Conservation (phyloP, 1,284 basidiomycete species). For the Fistulina hepatica region DNA sequence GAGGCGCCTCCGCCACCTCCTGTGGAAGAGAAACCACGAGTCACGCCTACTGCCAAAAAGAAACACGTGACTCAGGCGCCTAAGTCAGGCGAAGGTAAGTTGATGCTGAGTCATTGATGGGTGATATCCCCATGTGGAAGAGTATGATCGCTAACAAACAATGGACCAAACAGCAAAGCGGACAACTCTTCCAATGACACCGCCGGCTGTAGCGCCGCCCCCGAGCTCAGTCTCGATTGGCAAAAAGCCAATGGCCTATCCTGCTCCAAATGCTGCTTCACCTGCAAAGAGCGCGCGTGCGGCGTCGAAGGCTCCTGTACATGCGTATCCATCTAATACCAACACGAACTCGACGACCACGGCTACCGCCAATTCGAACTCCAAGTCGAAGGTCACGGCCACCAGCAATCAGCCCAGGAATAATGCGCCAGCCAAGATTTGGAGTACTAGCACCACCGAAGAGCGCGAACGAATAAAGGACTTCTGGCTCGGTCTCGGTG, state of each 20-base stretch:
- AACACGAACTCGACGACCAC: slow-evolving; percentile 35
- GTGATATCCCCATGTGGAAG: too few species aligned
- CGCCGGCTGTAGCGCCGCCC: slow-evolving; percentile 24
- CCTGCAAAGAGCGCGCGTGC: slow-evolving; percentile 41
- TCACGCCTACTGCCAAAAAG: too few species aligned
- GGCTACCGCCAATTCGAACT: slow-evolving; percentile 19
- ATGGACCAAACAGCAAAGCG: not conserved
- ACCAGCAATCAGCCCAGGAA: slow-evolving; percentile 23
- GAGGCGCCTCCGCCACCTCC: too few species aligned
- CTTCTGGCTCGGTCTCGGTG: slow-evolving; percentile 88
- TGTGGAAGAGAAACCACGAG: too few species aligned
- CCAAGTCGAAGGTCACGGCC: slow-evolving; percentile 14
- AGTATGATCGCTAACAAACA: not conserved
- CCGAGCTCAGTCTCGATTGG: slow-evolving; percentile 36
- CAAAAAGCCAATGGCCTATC: slow-evolving; percentile 39
- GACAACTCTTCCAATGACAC: slow-evolving; percentile 14
- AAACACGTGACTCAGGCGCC: too few species aligned
- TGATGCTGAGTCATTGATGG: too few species aligned
- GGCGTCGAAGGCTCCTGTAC: slow-evolving; percentile 58
- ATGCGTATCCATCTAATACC: slow-evolving; percentile 31
- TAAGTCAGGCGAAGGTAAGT: too few species aligned
- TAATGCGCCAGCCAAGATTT: slow-evolving; percentile 66
- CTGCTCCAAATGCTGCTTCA: slow-evolving; percentile 25
- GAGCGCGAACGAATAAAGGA: slow-evolving; percentile 95
- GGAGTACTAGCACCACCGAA: slow-evolving; percentile 82